phyloP scores from a whole-genome alignment of 768 basidiomycete genomes.

The Podaxis sp. region DNA sequence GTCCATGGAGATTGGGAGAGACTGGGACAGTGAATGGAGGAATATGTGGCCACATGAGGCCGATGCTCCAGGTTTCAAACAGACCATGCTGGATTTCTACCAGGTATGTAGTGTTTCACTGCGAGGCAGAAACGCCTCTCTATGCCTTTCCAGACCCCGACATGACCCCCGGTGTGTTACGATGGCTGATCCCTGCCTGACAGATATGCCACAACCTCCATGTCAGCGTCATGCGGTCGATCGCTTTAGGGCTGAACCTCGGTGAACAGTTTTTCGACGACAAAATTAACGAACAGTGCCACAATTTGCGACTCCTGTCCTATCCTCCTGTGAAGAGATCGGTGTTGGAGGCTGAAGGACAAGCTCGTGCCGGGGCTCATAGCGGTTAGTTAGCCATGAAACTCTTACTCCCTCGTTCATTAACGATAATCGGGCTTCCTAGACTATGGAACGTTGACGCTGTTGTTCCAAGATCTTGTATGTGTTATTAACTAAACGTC shows the following conservation, averaged over 20 bases:
- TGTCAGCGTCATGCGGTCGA: constrained; percentile 73
- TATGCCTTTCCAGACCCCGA: not conserved
- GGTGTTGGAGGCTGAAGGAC: constrained; percentile 56
- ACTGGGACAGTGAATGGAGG: constrained; percentile 73
- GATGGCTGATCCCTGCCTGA: constrained; percentile 13
- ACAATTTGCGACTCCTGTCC: constrained; percentile 76
- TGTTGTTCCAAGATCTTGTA: constrained; percentile 76
- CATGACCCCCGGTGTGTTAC: not conserved
- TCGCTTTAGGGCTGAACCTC: constrained; percentile 75
- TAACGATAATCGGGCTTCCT: not conserved
- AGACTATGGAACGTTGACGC: constrained; percentile 81
- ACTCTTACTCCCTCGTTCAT: constrained; percentile 1
- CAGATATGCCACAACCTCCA: constrained; percentile 77
- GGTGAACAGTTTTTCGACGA: constrained; percentile 72
- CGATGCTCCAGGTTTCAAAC: constrained; percentile 63
- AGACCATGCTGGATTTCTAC: constrained; percentile 73
- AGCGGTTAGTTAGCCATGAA: constrained; percentile 42
- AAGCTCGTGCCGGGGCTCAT: constrained; percentile 80
- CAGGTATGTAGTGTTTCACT: constrained; percentile 33
- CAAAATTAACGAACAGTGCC: constrained; percentile 70
- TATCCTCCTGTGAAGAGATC: constrained; percentile 72
- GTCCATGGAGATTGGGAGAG: constrained; percentile 85
- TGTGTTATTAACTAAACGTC: constrained; percentile 17
- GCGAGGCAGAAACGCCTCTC: not conserved
- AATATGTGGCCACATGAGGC: constrained; percentile 76